Percentiles rank a stretch among this genome's conserved stretches.
Conservation (phyloP, 257 asterid genomes). For the Voacanga thouarsii region DNA sequence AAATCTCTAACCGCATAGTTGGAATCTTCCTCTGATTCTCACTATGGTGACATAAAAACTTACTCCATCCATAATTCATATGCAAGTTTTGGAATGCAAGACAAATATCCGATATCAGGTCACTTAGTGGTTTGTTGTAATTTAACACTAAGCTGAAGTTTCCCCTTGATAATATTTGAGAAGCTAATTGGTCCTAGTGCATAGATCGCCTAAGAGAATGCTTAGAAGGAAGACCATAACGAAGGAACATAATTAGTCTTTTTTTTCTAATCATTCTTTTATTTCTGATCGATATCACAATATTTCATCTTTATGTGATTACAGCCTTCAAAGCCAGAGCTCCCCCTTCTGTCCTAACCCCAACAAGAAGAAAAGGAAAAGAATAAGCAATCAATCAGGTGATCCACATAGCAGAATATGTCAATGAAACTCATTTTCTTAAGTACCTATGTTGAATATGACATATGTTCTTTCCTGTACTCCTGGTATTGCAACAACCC, state of each 20-base stretch:
- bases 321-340: not conserved
- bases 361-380: not conserved
- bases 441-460: slow-evolving; percentile 62
- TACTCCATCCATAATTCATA: not conserved
- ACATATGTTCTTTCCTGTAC: slow-evolving; percentile 49
- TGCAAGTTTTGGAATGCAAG: no score
- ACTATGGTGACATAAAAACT: not conserved
- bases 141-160: not conserved
- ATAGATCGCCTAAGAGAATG: not conserved
- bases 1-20: not conserved
- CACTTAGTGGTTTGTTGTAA: not conserved
- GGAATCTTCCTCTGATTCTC: not conserved
- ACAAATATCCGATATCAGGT: no score
- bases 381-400: not conserved
- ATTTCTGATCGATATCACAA: not conserved
- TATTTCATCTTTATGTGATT: not conserved
- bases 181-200: not conserved
- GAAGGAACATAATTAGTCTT: not conserved
- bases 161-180: not conserved
- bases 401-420: not conserved
- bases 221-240: not conserved
- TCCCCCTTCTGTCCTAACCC: not conserved
- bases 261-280: not conserved
- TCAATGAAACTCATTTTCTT: not conserved
- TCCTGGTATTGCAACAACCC: slow-evolving; percentile 70